These are phyloP conservation scores for Daldinia sp. DNA, from an alignment of 2,329 filamentous ascomycete genomes.

Conservation along the genomic window DNA sequence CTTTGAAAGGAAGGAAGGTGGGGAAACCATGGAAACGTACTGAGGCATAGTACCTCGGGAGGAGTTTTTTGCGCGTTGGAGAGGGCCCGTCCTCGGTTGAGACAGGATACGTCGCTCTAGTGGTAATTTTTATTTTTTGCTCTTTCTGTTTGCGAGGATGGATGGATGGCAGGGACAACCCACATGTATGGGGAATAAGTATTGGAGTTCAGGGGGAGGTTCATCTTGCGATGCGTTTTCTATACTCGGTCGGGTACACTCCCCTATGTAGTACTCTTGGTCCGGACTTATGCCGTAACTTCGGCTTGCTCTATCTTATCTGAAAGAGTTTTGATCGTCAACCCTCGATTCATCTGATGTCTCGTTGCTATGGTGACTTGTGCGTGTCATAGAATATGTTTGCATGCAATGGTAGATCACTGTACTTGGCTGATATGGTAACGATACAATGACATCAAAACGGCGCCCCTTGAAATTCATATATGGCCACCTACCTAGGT, in stretches of 20 bases:
- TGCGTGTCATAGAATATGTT: not conserved
- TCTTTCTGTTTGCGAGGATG: slow-evolving; percentile 12
- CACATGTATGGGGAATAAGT: slow-evolving; percentile 12
- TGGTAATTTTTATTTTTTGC: not conserved
- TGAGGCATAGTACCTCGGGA: slow-evolving; percentile 25
- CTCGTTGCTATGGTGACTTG: not conserved
- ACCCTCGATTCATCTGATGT: not conserved
- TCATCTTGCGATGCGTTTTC: slow-evolving; percentile 7
- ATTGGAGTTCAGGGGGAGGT: slow-evolving; percentile 26
- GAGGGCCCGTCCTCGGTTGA: slow-evolving; percentile 7
- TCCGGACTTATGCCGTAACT: slow-evolving; percentile 19
- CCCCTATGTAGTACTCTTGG: slow-evolving; percentile 5
- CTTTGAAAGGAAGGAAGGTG: slow-evolving; percentile 7
- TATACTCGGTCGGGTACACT: slow-evolving; percentile 1
- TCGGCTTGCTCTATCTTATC: not conserved
- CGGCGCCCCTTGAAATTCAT: too few relatives aligned
- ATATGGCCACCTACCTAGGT: too few relatives aligned
- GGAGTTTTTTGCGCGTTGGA: slow-evolving; percentile 20
- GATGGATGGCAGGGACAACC: slow-evolving; percentile 11
- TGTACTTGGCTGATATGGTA: too few relatives aligned
- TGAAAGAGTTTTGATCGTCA: too few relatives aligned
- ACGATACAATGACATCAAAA: not conserved
- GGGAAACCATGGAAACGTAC: slow-evolving; percentile 19
- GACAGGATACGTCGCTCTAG: not conserved
- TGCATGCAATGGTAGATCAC: not conserved